Percentiles rank a stretch among this genome's conserved stretches.
Conservation (phyloP, 495 filamentous ascomycete species). For the Xylona heveae region DNA sequence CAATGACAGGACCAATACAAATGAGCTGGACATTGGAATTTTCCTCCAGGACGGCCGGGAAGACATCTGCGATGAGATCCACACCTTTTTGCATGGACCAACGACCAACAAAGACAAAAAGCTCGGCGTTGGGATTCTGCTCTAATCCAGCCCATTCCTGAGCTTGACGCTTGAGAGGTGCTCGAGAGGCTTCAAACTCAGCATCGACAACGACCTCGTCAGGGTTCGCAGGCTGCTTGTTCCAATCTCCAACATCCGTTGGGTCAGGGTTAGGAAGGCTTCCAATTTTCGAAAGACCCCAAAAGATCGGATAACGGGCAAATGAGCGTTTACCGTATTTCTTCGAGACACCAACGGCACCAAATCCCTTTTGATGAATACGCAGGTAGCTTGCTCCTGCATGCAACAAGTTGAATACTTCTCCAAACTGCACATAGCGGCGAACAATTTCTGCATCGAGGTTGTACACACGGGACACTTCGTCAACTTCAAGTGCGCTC, state of each 20-base stretch:
- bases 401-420: conserved; percentile 51
- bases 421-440: conserved; percentile 44
- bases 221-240: conserved; percentile 25
- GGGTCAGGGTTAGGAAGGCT: conserved; percentile 56
- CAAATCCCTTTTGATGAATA: conserved; percentile 51
- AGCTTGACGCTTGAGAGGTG: conserved; percentile 37
- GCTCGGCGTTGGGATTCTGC: conserved; percentile 40
- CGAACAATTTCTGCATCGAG: conserved; percentile 24
- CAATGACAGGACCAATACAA: conserved; percentile 50
- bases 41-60: conserved; percentile 45
- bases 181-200: conserved; percentile 31
- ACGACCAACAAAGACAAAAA: conserved; percentile 57
- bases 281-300: conserved; percentile 47
- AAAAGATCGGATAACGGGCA: conserved; percentile 56
- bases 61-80: conserved; percentile 56
- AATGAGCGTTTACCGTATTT: conserved; percentile 59
- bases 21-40: conserved; percentile 47
- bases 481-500: conserved; percentile 37
- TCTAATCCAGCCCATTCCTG: conserved; percentile 58
- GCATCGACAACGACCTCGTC: conserved; percentile 33
- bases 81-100: conserved; percentile 65
- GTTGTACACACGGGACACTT: conserved; percentile 54
- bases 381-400: conserved; percentile 49
- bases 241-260: conserved; percentile 47
- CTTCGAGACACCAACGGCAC: conserved; percentile 49